Evolutionary conservation across 2,329 filamentous ascomycete species (phyloP).

Genomic region (Sodiomyces alkalinus): DNA sequence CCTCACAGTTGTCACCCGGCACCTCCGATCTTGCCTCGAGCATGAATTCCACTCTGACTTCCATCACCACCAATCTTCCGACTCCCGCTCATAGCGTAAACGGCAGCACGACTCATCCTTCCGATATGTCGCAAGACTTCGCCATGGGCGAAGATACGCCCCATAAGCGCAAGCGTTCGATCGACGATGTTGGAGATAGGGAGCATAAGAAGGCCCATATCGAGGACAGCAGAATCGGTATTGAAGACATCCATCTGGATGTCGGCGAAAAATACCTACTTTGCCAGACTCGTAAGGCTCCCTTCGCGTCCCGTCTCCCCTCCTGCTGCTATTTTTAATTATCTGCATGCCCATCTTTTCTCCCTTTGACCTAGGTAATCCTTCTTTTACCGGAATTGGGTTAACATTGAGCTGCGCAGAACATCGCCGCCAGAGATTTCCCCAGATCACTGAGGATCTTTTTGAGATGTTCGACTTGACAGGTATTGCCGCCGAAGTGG

Average conservation of each 20-base stretch:
- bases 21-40: conserved; percentile 35
- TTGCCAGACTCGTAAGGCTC: conserved; percentile 51
- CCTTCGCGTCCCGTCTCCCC: conserved; percentile 21
- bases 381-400: conserved; percentile 14
- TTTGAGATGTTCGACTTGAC: conserved; percentile 42
- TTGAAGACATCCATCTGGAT: conserved; percentile 50
- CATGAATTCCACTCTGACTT: conserved; percentile 35
- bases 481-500: conserved; percentile 43
- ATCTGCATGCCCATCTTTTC: not conserved
- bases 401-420: conserved; percentile 32
- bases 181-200: conserved; percentile 40
- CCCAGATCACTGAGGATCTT: conserved; percentile 38
- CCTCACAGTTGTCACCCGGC: conserved; percentile 43
- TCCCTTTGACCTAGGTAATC: conserved; percentile 2
- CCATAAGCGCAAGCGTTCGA: conserved; percentile 46
- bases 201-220: conserved; percentile 47
- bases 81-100: conserved; percentile 50
- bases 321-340: conserved; percentile 12
- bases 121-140: conserved; percentile 25
- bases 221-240: conserved; percentile 44
- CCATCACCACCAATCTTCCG: conserved; percentile 37
- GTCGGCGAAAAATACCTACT: conserved; percentile 53
- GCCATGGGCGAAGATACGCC: conserved; percentile 35
- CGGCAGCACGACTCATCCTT: conserved; percentile 31
- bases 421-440: conserved; percentile 27